Evolutionary conservation across 2,329 filamentous ascomycete species (phyloP).

Genomic region (Pyrenophora graminea): DNA sequence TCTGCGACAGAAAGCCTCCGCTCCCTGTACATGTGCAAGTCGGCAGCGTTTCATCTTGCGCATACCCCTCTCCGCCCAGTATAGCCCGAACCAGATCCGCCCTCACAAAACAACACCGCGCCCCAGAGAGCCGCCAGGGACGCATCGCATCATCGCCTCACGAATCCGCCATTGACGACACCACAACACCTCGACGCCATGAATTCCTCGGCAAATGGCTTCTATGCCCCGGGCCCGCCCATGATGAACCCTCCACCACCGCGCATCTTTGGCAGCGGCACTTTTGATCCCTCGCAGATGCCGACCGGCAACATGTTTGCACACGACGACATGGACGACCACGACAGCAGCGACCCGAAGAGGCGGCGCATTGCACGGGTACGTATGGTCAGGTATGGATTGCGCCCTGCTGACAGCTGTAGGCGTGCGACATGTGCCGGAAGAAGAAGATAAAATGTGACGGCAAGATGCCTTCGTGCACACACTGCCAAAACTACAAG

Average conservation of each 20-base stretch:
- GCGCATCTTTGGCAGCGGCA: constrained; percentile 47
- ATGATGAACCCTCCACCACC: constrained; percentile 47
- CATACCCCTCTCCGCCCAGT: constrained; percentile 16
- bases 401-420: constrained; percentile 29
- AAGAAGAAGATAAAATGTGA: constrained; percentile 98
- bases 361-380: constrained; percentile 85
- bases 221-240: constrained; percentile 39
- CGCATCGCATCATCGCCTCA: constrained; percentile 11
- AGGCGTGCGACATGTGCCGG: constrained; percentile 95
- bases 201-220: constrained; percentile 41
- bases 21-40: constrained; percentile 25
- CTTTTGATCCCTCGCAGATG: constrained; percentile 44
- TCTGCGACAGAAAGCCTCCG: constrained; percentile 35
- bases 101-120: constrained; percentile 31
- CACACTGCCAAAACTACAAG: constrained; percentile 97
- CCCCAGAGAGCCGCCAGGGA: constrained; percentile 21
- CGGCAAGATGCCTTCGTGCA: constrained; percentile 91
- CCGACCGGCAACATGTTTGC: constrained; percentile 42
- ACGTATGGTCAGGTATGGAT: constrained; percentile 33
- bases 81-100: constrained; percentile 13
- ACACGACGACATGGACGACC: constrained; percentile 59
- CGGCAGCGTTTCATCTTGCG: constrained; percentile 38
- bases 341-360: constrained; percentile 76
- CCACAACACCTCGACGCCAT: constrained; percentile 24
- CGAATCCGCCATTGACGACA: constrained; percentile 2